A percentile compares a stretch with the other conserved stretches of the same genome.
phyloP scores from a whole-genome alignment of 495 filamentous ascomycete genomes.

The Tuber calosporum region DNA sequence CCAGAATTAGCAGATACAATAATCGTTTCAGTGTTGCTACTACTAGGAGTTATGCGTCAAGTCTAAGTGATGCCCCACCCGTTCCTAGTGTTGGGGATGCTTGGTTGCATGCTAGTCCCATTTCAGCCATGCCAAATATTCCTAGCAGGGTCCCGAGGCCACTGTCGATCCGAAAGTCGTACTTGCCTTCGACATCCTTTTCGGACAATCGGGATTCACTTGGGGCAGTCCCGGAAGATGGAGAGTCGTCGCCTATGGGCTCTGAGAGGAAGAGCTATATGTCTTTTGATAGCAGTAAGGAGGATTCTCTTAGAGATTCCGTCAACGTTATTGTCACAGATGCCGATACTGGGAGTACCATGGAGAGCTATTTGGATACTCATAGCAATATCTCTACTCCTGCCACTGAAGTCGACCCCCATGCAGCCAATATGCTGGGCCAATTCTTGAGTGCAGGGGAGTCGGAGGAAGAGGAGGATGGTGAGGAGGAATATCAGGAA shows the following conservation, averaged over 20 bases:
- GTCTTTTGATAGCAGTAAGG: slow-evolving; percentile 74
- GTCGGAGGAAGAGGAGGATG: slow-evolving; percentile 75
- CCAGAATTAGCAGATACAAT: slow-evolving; percentile 80
- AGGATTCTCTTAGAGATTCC: slow-evolving; percentile 49
- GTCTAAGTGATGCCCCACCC: slow-evolving; percentile 77
- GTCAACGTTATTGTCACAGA: slow-evolving; percentile 52
- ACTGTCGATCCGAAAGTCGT: slow-evolving; percentile 57
- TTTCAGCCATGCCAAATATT: slow-evolving; percentile 42
- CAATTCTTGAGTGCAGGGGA: slow-evolving; percentile 75
- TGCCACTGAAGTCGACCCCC: slow-evolving; percentile 51
- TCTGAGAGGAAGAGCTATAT: slow-evolving; percentile 90
- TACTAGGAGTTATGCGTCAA: slow-evolving; percentile 86
- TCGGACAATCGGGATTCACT: slow-evolving; percentile 51
- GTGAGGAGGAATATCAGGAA: slow-evolving; percentile 64
- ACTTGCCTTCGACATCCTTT: slow-evolving; percentile 48
- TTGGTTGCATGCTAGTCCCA: slow-evolving; percentile 63
- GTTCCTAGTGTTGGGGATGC: slow-evolving; percentile 93
- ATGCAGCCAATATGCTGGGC: slow-evolving; percentile 13
- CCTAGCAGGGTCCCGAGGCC: slow-evolving; percentile 50
- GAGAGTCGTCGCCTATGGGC: slow-evolving; percentile 22
- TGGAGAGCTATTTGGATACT: slow-evolving; percentile 70
- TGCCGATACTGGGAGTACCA: slow-evolving; percentile 65
- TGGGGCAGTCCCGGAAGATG: slow-evolving; percentile 81
- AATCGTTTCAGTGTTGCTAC: slow-evolving; percentile 88
- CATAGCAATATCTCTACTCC: slow-evolving; percentile 58